These are phyloP conservation scores for Aspergillus homomorphus DNA, from an alignment of 495 filamentous ascomycete species.

Conservation along the genomic window DNA sequence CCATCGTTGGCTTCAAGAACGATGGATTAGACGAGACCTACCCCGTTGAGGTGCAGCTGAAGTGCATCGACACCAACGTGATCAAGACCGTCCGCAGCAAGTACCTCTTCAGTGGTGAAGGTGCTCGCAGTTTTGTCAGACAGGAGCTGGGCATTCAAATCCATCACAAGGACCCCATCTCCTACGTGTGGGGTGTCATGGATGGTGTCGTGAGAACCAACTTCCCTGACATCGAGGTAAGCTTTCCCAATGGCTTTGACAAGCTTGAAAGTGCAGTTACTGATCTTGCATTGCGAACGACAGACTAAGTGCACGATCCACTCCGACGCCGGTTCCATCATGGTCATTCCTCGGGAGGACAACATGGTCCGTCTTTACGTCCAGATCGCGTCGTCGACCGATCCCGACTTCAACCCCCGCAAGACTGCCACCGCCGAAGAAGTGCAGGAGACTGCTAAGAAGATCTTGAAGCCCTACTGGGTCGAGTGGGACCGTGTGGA, in stretches of 20 bases:
- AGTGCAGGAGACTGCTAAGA: constrained; percentile 59
- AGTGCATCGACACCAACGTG: constrained; percentile 68
- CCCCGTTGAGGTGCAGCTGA: constrained; percentile 66
- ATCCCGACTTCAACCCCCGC: constrained; percentile 53
- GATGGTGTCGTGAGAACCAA: constrained; percentile 73
- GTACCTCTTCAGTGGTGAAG: constrained; percentile 65
- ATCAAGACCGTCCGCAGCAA: constrained; percentile 62
- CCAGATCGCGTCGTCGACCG: constrained; percentile 63
- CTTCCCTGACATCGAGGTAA: constrained; percentile 78
- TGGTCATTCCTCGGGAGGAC: constrained; percentile 79
- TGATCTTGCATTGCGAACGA: constrained; percentile 26
- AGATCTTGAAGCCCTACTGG: constrained; percentile 59
- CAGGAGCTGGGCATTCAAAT: constrained; percentile 58
- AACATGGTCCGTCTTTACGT: constrained; percentile 75
- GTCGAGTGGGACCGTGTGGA: constrained; percentile 54
- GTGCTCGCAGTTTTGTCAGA: constrained; percentile 60
- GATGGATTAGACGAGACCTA: constrained; percentile 53
- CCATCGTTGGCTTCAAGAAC: constrained; percentile 58
- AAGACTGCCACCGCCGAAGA: constrained; percentile 54
- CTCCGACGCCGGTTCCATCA: constrained; percentile 63
- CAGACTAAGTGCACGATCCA: constrained; percentile 90
- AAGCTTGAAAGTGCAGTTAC: neutral
- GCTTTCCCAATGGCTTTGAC: neutral
- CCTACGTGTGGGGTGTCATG: constrained; percentile 79
- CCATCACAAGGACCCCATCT: constrained; percentile 61